A percentile compares a stretch with the other conserved stretches of the same genome.
Evolutionary conservation across 495 filamentous ascomycete genomes (phyloP).

Genomic region (Endocarpon pusillum): DNA sequence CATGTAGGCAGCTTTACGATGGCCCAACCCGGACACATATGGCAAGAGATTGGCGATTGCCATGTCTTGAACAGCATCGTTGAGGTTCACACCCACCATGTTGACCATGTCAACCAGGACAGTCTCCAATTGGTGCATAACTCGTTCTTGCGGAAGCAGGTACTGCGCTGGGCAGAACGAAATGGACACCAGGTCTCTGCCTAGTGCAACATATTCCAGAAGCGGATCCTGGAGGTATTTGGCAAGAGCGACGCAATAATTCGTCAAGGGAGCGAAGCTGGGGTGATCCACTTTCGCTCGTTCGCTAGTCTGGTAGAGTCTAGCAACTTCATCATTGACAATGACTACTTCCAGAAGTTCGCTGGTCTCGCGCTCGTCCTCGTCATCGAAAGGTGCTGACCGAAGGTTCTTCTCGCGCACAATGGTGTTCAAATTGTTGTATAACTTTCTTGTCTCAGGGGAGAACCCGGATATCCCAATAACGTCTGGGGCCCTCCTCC

Average conservation of each 20-base stretch:
- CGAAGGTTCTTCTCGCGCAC: slow-evolving; percentile 56
- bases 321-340: slow-evolving; percentile 89
- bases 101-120: slow-evolving; percentile 98
- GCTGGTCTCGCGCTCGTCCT: slow-evolving; percentile 43
- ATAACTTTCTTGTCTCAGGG: slow-evolving; percentile 67
- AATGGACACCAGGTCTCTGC: slow-evolving; percentile 71
- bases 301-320: slow-evolving; percentile 79
- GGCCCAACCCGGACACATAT: slow-evolving; percentile 85
- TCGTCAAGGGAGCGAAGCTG: slow-evolving; percentile 49
- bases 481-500: slow-evolving; percentile 70
- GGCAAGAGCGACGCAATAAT: slow-evolving; percentile 78
- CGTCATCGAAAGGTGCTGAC: slow-evolving; percentile 55
- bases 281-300: slow-evolving; percentile 73
- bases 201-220: slow-evolving; percentile 86
- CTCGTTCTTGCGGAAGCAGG: slow-evolving; percentile 68
- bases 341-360: slow-evolving; percentile 73
- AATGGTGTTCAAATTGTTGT: slow-evolving; percentile 58
- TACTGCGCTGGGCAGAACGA: slow-evolving; percentile 80
- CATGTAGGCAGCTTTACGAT: slow-evolving; percentile 71
- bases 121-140: slow-evolving; percentile 71
- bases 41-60: slow-evolving; percentile 76
- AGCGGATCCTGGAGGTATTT: slow-evolving; percentile 87
- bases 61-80: slow-evolving; percentile 64
- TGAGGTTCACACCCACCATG: slow-evolving; percentile 83
- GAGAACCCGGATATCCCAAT: slow-evolving; percentile 83